Percentiles rank a stretch among this genome's conserved stretches.
Conservation (phyloP, 306 rosid species). For the Clitoria ternatea region DNA sequence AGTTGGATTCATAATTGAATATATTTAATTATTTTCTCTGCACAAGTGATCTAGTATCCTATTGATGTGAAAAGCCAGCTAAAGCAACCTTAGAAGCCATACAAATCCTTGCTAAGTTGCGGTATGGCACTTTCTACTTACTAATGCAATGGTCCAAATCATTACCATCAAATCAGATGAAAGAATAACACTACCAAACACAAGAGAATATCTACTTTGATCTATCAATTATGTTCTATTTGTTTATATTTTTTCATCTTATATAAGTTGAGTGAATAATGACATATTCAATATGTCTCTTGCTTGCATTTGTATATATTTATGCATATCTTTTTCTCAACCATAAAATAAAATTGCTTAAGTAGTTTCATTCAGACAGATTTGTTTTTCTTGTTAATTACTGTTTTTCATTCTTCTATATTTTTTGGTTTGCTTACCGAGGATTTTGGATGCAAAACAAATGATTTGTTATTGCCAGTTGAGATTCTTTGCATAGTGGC, state of each 20-base stretch:
- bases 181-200: background rate
- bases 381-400: background rate
- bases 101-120: constrained; percentile 15
- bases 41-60: background rate
- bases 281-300: constrained; percentile 2
- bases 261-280: background rate
- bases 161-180: constrained; percentile 17
- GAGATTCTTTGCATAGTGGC: constrained; percentile 23
- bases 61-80: constrained; percentile 21
- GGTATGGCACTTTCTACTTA: constrained; percentile 16
- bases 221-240: background rate
- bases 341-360: background rate
- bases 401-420: background rate
- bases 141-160: constrained; percentile 12
- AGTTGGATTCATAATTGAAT: constrained; percentile 8
- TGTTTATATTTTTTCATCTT: background rate
- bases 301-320: constrained; percentile 11
- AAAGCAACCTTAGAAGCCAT: constrained; percentile 7
- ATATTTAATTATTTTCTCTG: background rate
- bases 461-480: background rate
- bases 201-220: constrained; percentile 12
- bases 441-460: background rate
- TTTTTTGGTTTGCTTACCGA: background rate
- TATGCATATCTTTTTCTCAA: background rate
- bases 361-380: constrained; percentile 1